A percentile compares a stretch with the other conserved stretches of the same genome.
Conservation (phyloP, 495 filamentous ascomycete species). For the Bacidia gigantensis region DNA sequence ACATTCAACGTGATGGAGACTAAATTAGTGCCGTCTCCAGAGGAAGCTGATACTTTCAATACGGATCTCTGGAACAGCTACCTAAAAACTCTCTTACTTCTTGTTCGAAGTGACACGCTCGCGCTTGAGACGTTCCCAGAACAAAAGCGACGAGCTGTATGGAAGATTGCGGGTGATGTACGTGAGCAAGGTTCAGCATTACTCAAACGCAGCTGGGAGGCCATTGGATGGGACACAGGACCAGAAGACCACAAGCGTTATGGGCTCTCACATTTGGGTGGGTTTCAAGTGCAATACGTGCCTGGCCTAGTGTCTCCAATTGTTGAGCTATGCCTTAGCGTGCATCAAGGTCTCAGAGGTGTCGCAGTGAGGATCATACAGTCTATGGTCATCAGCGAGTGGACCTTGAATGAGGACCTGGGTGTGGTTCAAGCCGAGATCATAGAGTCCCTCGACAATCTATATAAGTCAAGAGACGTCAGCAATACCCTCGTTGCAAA, state of each 20-base stretch:
- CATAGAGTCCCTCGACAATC: constrained; percentile 84
- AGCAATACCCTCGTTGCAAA: constrained; percentile 85
- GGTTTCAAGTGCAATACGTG: constrained; percentile 97
- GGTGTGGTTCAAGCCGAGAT: constrained; percentile 89
- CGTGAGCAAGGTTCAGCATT: constrained; percentile 81
- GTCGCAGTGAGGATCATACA: constrained; percentile 89
- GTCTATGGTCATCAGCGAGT: constrained; percentile 97
- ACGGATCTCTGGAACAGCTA: constrained; percentile 89
- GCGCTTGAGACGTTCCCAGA: constrained; percentile 95
- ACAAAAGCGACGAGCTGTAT: constrained; percentile 88
- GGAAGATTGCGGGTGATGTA: constrained; percentile 98
- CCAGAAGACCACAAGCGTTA: constrained; percentile 60
- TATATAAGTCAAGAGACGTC: constrained; percentile 79
- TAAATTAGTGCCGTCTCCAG: constrained; percentile 68
- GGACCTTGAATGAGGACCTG: constrained; percentile 89
- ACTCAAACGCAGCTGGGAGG: constrained; percentile 76
- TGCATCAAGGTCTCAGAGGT: constrained; percentile 78
- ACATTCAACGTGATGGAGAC: constrained; percentile 63
- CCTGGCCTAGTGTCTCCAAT: constrained; percentile 82
- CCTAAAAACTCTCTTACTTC: constrained; percentile 75
- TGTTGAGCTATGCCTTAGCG: constrained; percentile 85
- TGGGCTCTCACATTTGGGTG: constrained; percentile 72
- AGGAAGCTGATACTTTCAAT: constrained; percentile 85
- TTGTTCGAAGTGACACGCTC: constrained; percentile 75
- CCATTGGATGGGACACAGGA: constrained; percentile 90